Conservation (phyloP, 139 green algal species). For the Chlorella sp. region DNA sequence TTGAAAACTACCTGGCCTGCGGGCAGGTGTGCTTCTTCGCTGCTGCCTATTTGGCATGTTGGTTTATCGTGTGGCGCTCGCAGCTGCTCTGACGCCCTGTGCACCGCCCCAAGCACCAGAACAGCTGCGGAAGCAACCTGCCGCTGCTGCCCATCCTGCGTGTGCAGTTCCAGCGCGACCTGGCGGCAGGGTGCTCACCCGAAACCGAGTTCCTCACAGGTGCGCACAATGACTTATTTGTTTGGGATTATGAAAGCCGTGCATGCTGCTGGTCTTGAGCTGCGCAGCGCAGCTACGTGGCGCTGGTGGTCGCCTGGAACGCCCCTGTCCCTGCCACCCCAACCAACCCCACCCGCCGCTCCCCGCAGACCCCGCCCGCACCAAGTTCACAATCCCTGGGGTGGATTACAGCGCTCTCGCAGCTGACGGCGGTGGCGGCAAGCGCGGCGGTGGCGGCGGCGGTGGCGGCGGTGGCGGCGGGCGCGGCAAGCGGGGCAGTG, state of each 20-base stretch:
- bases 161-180: conserved; percentile 48
- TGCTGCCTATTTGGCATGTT: too few relatives aligned
- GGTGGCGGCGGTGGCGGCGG: neutral
- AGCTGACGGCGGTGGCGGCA: neutral
- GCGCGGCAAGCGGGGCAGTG: neutral
- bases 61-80: too few relatives aligned
- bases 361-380: conserved; percentile 1
- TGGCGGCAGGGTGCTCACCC: conserved; percentile 40
- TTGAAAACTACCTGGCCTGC: conserved; percentile 79
- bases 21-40: conserved; percentile 4
- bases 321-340: neutral
- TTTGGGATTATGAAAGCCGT: too few relatives aligned
- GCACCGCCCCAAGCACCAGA: too few relatives aligned
- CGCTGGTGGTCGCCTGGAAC: too few relatives aligned
- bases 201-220: conserved; percentile 34
- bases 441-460: neutral
- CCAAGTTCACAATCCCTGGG: conserved; percentile 43
- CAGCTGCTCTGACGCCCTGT: too few relatives aligned
- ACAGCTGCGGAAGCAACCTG: too few relatives aligned
- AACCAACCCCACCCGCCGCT: neutral
- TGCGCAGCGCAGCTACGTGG: too few relatives aligned
- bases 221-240: too few relatives aligned
- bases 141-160: neutral
- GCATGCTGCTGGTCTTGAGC: too few relatives aligned
- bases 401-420: conserved; percentile 12